Conservation (phyloP, 148 eudicot species). For the Agrostemma githago region DNA sequence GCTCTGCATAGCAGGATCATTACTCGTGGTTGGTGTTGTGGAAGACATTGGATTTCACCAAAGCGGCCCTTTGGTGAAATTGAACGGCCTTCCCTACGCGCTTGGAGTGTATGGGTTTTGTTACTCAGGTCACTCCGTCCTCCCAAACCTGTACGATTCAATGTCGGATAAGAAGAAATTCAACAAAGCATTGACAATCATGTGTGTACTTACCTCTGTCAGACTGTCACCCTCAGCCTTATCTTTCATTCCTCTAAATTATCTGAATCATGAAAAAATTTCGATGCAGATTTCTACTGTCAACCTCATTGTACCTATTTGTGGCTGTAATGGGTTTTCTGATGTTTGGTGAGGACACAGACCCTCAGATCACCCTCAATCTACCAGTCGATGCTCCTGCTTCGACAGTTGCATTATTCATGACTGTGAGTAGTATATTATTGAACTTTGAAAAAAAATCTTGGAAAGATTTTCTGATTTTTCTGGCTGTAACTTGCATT, state of each 20-base stretch:
- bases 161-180: slow-evolving; percentile 85
- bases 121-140: slow-evolving; percentile 74
- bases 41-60: slow-evolving; percentile 64
- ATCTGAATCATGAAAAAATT: background rate
- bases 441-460: background rate
- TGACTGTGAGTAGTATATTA: slow-evolving; percentile 48
- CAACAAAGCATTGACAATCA: slow-evolving; percentile 48
- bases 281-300: slow-evolving; percentile 59
- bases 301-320: slow-evolving; percentile 50
- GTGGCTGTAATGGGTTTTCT: slow-evolving; percentile 74
- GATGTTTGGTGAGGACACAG: slow-evolving; percentile 74
- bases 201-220: slow-evolving; percentile 24
- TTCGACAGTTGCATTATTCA: slow-evolving; percentile 65
- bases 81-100: slow-evolving; percentile 75
- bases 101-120: slow-evolving; percentile 81
- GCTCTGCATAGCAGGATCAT: slow-evolving; percentile 45
- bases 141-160: slow-evolving; percentile 85
- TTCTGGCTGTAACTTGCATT: background rate
- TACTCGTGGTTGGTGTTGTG: slow-evolving; percentile 45
- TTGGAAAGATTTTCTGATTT: background rate
- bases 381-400: slow-evolving; percentile 50
- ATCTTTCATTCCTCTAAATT: background rate
- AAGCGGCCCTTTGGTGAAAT: slow-evolving; percentile 52
- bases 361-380: slow-evolving; percentile 76
- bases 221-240: background rate